These are phyloP conservation scores for Diaporthe sp. DNA, from an alignment of 2,329 filamentous ascomycete species.

Conservation along the genomic window DNA sequence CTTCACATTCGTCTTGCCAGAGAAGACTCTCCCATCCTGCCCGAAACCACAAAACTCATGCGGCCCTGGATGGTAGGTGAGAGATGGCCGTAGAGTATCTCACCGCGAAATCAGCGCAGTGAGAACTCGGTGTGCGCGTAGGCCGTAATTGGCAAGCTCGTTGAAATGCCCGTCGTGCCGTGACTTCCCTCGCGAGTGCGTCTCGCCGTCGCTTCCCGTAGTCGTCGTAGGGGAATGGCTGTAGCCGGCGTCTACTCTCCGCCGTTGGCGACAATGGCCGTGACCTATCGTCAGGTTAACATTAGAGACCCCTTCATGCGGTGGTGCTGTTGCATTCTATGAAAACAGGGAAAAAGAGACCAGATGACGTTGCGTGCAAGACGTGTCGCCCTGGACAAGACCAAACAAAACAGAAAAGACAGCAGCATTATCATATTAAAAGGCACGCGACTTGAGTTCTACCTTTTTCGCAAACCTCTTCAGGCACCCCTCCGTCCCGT, in stretches of 20 bases:
- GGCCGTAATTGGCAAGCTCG: background rate
- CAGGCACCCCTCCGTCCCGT: constrained; percentile 39
- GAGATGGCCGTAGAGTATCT: background rate
- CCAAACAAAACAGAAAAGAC: background rate
- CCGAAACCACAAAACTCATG: background rate
- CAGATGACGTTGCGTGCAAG: too few relatives aligned
- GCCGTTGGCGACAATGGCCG: constrained; percentile 16
- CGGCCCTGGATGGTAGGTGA: background rate
- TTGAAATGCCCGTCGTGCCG: background rate
- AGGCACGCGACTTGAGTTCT: constrained; percentile 38
- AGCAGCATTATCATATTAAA: constrained; percentile 16
- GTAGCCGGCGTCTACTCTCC: constrained; percentile 1
- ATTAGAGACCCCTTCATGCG: background rate
- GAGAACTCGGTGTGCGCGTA: background rate
- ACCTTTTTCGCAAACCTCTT: constrained; percentile 42
- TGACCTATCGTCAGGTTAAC: constrained; percentile 39
- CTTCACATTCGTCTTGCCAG: background rate
- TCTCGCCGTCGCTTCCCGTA: background rate
- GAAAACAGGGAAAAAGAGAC: background rate
- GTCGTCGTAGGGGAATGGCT: background rate
- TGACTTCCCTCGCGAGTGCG: background rate
- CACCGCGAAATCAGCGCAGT: background rate
- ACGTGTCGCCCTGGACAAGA: background rate
- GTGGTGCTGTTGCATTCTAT: constrained; percentile 16
- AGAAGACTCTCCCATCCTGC: too few relatives aligned